Percentiles rank a stretch among this genome's conserved stretches.
phyloP scores from a whole-genome alignment of 768 basidiomycete species.

The Xanthoconium purpureum region DNA sequence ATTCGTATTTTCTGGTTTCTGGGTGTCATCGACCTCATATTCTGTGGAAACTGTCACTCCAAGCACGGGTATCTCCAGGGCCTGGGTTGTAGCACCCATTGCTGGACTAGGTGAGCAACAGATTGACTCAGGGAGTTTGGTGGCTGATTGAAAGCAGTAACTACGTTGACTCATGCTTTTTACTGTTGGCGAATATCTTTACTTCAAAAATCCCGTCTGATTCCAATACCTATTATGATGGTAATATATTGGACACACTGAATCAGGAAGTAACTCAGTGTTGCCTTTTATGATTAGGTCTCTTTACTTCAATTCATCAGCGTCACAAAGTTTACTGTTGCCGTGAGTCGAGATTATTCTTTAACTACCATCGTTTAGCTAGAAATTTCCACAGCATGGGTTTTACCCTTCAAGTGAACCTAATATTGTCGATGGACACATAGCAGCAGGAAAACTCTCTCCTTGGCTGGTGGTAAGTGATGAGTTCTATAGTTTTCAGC shows the following conservation, averaged over 20 bases:
- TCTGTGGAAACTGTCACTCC: background rate
- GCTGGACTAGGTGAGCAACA: slow-evolving; percentile 19
- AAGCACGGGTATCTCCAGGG: background rate
- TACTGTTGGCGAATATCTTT: slow-evolving; percentile 23
- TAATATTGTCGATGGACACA: no score
- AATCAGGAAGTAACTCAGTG: background rate
- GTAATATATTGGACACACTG: background rate
- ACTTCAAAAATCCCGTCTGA: background rate
- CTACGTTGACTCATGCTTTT: slow-evolving; percentile 18
- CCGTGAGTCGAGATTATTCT: background rate
- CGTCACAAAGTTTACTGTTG: background rate
- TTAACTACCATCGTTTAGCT: background rate
- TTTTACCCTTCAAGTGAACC: background rate
- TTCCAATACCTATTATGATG: slow-evolving; percentile 14
- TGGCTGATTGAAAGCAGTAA: slow-evolving; percentile 6
- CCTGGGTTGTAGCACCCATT: background rate
- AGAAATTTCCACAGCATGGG: background rate
- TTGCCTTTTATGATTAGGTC: slow-evolving; percentile 3
- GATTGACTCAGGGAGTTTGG: background rate
- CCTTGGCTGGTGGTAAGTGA: slow-evolving; percentile 12
- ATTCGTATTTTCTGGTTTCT: slow-evolving; percentile 11
- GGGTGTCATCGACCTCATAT: background rate
- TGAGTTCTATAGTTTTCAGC: no score
- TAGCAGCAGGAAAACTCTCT: background rate
- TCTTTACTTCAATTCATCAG: slow-evolving; percentile 23